These are phyloP conservation scores for Crithidia sp. DNA, from an alignment of 208 protist species.

Conservation along the genomic window DNA sequence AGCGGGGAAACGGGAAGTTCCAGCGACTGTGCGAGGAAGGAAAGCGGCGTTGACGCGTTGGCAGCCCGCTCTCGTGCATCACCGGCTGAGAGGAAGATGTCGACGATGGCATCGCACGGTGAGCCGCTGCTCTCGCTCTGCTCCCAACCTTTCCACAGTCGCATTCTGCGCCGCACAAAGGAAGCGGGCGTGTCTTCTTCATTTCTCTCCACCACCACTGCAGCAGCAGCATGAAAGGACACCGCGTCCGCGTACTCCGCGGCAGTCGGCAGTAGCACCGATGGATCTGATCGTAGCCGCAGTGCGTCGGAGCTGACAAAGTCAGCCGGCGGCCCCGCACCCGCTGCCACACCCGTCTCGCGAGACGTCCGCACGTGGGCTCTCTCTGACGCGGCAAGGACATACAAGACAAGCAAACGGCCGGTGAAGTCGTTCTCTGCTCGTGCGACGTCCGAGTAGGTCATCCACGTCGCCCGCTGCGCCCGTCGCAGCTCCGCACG, in stretches of 20 bases:
- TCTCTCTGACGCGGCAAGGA: slow-evolving; percentile 25
- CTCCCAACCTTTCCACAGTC: not conserved
- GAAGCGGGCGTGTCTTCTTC: too few species aligned
- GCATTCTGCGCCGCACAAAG: slow-evolving; percentile 10
- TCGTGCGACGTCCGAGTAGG: slow-evolving; percentile 41
- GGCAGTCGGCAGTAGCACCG: slow-evolving; percentile 7
- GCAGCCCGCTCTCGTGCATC: not conserved
- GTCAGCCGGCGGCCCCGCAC: not conserved
- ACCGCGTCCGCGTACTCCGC: not conserved
- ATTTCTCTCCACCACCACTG: not conserved
- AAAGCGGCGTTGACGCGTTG: not conserved
- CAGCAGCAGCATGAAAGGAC: not conserved
- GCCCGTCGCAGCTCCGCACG: slow-evolving; percentile 27
- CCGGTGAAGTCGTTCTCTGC: slow-evolving; percentile 39
- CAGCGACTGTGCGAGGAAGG: not conserved
- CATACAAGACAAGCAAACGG: slow-evolving; percentile 36
- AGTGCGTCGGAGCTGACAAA: slow-evolving; percentile 5
- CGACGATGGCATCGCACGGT: not conserved
- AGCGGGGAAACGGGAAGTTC: slow-evolving; percentile 21
- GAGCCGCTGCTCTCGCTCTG: not conserved
- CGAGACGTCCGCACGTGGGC: too few species aligned
- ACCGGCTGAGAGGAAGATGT: not conserved
- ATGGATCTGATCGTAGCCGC: not conserved
- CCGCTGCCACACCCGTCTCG: too few species aligned
- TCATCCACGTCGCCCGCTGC: slow-evolving; percentile 54